These are phyloP conservation scores for Tardiomyces depauwii DNA, from an alignment of 1,139 yeast genomes.

Conservation along the genomic window DNA sequence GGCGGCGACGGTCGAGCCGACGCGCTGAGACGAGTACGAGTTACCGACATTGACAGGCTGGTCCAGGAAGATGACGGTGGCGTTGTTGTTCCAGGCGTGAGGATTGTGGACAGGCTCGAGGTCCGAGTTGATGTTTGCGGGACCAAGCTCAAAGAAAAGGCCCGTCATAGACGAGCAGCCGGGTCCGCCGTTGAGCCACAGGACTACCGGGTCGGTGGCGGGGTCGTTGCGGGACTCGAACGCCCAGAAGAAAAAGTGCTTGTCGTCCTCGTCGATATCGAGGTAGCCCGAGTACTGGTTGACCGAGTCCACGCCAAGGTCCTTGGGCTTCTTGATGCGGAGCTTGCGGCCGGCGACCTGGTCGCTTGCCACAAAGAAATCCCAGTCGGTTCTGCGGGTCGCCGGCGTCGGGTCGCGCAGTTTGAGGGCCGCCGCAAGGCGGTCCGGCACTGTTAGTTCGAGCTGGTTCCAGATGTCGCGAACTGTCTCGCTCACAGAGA, in stretches of 20 bases:
- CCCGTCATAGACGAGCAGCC: constrained; percentile 68
- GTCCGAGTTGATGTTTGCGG: constrained; percentile 41
- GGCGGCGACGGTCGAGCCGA: constrained; percentile 66
- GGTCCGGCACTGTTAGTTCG: background rate
- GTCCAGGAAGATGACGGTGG: constrained; percentile 58
- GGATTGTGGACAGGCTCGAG: constrained; percentile 55
- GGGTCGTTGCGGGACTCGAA: constrained; percentile 66
- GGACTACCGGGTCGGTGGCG: constrained; percentile 46
- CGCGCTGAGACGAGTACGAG: constrained; percentile 52
- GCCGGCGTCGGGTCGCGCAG: background rate
- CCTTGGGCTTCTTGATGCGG: constrained; percentile 21
- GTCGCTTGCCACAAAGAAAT: constrained; percentile 8
- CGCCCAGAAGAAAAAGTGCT: constrained; percentile 76
- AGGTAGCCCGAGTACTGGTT: constrained; percentile 61
- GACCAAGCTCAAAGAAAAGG: constrained; percentile 56
- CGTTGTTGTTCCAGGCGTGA: constrained; percentile 59
- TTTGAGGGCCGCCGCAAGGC: background rate
- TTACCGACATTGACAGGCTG: constrained; percentile 77
- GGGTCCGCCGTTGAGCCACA: constrained; percentile 72
- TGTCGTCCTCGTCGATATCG: constrained; percentile 67
- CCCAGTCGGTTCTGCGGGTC: constrained; percentile 6
- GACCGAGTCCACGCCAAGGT: constrained; percentile 55
- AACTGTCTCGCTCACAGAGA: background rate
- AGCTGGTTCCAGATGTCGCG: background rate
- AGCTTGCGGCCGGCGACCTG: constrained; percentile 7